Base-by-base conservation (phyloP, 306 rosid genomes). In the Calophaca sinica region DNA sequence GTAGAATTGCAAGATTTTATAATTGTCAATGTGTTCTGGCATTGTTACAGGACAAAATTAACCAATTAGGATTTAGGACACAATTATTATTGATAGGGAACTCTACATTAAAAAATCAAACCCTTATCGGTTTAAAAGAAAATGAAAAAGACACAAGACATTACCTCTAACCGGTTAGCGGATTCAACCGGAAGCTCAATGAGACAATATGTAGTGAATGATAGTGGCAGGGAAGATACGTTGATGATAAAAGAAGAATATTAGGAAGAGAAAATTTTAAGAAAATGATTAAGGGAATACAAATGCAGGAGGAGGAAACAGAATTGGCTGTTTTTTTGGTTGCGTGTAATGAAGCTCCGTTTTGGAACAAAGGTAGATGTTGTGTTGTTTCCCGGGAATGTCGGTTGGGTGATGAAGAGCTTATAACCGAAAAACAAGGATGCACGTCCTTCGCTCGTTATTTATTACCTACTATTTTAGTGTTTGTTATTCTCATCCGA, bases 391-490 rank as follows among this genome's bases (percentile, higher is more conserved):
- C 0, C 63, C 85, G 79, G 26, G 82, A 77, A 82, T 61, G 12
- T 82, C 85, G 85, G 65, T 20, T n/a, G 0, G 13, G 49, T 33
- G 38, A 57, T 48, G 48, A 79, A 79, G 67, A 62, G 14, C 38
- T 51, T 62, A 33, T 4, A 51, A 71, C 78, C 62, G 78, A 60
- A 64, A 63, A 64, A 79, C 6, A 36, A 75, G 53, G 74, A 68
- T 68, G 77, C 81, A 69, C 69, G 68, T 75, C 62, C 68, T 74
- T 81, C 80, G 62, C 64, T 61, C 75, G 6, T 74, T 42, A 7
- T 42, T 42, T 2, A 33, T 33, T 52, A 1, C 51, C 59, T 14
- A 0, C 84, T 74, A 81, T 81, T 74, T 74, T 79, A 33, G 45
- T 13, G 65, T 11, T 72, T 75, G 20, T 55, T 67, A 48, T 67